phyloP scores from a whole-genome alignment of 2,329 filamentous ascomycete species.

The Ascochyta rabiei region DNA sequence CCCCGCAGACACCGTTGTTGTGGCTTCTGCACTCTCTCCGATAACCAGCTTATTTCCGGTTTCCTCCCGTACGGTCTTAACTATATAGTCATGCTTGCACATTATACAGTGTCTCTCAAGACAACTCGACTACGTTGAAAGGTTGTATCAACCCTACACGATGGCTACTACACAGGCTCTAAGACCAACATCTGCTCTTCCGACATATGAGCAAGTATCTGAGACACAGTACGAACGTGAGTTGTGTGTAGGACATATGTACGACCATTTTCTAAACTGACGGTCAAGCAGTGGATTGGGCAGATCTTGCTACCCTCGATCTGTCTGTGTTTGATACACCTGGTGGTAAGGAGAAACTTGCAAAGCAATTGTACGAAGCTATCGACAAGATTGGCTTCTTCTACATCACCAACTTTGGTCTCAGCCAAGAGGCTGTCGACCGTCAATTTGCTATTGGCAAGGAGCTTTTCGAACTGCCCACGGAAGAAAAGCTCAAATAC shows the following conservation, averaged over 20 bases:
- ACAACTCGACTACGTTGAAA: neutral
- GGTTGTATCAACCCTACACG: neutral
- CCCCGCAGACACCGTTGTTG: neutral
- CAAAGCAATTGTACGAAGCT: slow-evolving; percentile 61
- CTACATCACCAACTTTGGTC: slow-evolving; percentile 24
- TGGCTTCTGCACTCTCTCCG: neutral
- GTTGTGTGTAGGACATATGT: neutral
- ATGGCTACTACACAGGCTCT: slow-evolving; percentile 4
- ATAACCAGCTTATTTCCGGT: neutral
- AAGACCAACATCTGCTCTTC: neutral
- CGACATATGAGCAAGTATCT: slow-evolving; percentile 2
- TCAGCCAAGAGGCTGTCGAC: slow-evolving; percentile 23
- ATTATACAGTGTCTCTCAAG: neutral
- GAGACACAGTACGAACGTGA: slow-evolving; percentile 4
- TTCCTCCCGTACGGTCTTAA: neutral
- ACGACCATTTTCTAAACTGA: neutral
- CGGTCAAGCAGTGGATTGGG: slow-evolving; percentile 1
- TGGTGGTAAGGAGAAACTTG: slow-evolving; percentile 60
- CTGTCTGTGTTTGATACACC: slow-evolving; percentile 61
- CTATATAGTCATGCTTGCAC: neutral
- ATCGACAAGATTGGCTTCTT: slow-evolving; percentile 40
- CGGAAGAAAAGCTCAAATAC: slow-evolving; percentile 21
- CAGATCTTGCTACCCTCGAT: slow-evolving; percentile 22
- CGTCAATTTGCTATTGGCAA: slow-evolving; percentile 25
- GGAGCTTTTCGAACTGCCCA: slow-evolving; percentile 18